Evolutionary conservation across 768 basidiomycete genomes (phyloP), one percentile per base, ranked within the genome.

Genomic region (Leccinum longicurvipes): DNA sequence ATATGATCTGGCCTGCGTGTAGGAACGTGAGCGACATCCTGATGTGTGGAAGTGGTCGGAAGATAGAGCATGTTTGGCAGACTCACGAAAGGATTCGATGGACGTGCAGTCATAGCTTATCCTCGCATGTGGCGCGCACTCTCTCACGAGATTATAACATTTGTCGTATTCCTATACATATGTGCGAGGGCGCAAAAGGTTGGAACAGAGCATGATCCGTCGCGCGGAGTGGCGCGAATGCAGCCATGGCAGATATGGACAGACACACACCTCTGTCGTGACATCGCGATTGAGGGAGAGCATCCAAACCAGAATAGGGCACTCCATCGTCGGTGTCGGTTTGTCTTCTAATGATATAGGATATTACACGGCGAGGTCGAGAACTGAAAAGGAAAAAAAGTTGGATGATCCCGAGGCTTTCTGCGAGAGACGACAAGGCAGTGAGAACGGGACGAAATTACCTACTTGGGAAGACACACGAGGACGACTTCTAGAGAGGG

Each of bases 231-330:
- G 27, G 44, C 53, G 25, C 42, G 17, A 57, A 24, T 14, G 21
- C 27, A 8, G 19, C 47, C 15, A 58, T 21, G 9, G 24, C 28
- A 29, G 2, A 31, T 39, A 14, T 10, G 34, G 34, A 36, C 3
- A 8, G 23, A 48, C 42, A 66, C 80, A 59, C 64, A 85, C 88
- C 68, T 84, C 80, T 69, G 77, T 75, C 12, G 83, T 81, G 66
- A 89, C 82, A 68, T 89, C 86, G 53, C 88, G 77, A 62, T 89
- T 89, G 66, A 89, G 72, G 5, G 85, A 86, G 50, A 91, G 73
- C 85, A 89, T 89, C 88, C 88, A 91, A 23, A 88, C 84, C 25
- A 91, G 78, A 58, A 90, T 82, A 11, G 86, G 85, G 66, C 82
- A 84, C 54, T 85, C 84, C 74, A 79, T 71, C 9, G 46, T 21